phyloP scores from a whole-genome alignment of 495 filamentous ascomycete species.

The Neurospora sp. region DNA sequence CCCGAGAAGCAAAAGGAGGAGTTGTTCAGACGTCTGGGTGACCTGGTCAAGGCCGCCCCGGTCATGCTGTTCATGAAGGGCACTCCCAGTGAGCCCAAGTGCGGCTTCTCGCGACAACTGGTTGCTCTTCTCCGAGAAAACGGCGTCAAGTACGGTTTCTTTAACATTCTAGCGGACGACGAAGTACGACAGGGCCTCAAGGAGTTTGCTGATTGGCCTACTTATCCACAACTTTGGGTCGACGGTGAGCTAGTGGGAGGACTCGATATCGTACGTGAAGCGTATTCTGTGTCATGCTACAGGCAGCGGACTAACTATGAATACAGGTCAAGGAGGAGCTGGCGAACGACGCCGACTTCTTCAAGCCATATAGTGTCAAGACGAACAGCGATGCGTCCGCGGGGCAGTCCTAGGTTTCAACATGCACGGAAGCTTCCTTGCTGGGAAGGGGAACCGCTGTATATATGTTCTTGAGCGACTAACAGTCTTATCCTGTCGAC shows the following conservation, averaged over 20 bases:
- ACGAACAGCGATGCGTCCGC: slow-evolving; percentile 23
- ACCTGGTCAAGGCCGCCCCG: slow-evolving; percentile 85
- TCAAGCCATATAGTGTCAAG: slow-evolving; percentile 55
- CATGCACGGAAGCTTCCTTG: not conserved
- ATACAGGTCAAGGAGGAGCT: slow-evolving; percentile 30
- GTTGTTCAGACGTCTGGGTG: slow-evolving; percentile 60
- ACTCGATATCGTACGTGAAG: slow-evolving; percentile 78
- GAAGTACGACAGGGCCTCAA: slow-evolving; percentile 95
- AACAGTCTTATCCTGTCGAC: not conserved
- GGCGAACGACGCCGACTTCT: slow-evolving; percentile 50
- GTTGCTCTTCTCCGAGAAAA: slow-evolving; percentile 78
- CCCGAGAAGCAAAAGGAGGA: slow-evolving; percentile 62
- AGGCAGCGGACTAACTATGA: slow-evolving; percentile 8
- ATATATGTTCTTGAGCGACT: not conserved
- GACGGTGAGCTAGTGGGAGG: slow-evolving; percentile 79
- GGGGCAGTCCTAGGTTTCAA: not conserved
- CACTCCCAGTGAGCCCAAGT: slow-evolving; percentile 83
- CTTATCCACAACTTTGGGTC: slow-evolving; percentile 85
- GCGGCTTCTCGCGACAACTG: slow-evolving; percentile 85
- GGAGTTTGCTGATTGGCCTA: slow-evolving; percentile 93
- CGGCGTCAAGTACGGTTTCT: slow-evolving; percentile 93
- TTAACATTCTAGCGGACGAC: slow-evolving; percentile 96
- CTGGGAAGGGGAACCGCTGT: not conserved
- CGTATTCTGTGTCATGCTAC: not conserved
- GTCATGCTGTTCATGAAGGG: slow-evolving; percentile 98